Evolutionary conservation across 208 protist species (phyloP).

Genomic region (Wallacemonas sp.): DNA sequence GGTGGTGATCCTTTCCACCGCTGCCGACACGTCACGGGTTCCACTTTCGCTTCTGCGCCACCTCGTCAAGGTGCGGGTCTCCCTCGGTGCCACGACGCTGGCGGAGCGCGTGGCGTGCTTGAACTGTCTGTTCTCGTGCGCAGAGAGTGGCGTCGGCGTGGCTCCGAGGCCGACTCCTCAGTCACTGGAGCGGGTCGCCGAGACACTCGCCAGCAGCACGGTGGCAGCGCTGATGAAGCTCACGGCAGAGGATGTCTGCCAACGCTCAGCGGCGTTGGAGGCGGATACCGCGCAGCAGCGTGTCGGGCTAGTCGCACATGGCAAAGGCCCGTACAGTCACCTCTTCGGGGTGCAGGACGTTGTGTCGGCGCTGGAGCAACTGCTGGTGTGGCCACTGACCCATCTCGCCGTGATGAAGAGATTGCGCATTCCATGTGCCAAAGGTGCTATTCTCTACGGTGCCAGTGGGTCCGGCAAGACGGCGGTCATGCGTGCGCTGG

Average conservation of each 20-base stretch:
- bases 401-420: constrained; percentile 38
- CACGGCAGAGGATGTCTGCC: not conserved
- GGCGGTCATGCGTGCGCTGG: constrained; percentile 57
- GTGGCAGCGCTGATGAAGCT: constrained; percentile 7
- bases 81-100: constrained; percentile 19
- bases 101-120: constrained; percentile 28
- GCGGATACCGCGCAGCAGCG: constrained; percentile 21
- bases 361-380: constrained; percentile 56
- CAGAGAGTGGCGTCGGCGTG: not conserved
- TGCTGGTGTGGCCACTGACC: constrained; percentile 79
- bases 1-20: constrained; percentile 9
- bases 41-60: constrained; percentile 19
- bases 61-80: constrained; percentile 16
- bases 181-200: not conserved
- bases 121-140: not conserved
- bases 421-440: constrained; percentile 43
- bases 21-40: constrained; percentile 8
- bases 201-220: constrained; percentile 9
- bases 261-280: constrained; percentile 7
- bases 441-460: constrained; percentile 80
- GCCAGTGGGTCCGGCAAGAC: constrained; percentile 87
- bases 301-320: constrained; percentile 11
- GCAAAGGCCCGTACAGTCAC: constrained; percentile 23
- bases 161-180: not conserved
- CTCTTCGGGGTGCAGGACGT: constrained; percentile 60